A percentile compares a stretch with the other conserved stretches of the same genome.
Evolutionary conservation across 108 stramenopile species (phyloP).

Genomic region (Cyclostephanos tholiformis): DNA sequence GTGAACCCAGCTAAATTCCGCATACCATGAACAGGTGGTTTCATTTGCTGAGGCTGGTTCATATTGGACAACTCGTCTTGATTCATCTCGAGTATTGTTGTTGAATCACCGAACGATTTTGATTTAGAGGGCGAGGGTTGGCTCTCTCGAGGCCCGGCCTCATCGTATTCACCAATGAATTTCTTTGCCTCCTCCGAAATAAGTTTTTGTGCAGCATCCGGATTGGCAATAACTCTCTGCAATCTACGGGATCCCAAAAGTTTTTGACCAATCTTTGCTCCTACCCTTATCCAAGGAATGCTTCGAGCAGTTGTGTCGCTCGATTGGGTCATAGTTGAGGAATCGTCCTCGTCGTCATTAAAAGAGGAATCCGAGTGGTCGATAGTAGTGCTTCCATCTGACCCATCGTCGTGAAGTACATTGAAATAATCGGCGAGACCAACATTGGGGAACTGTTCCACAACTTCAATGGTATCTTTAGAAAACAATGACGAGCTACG

Average conservation of each 20-base stretch:
- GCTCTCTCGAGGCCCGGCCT: constrained; percentile 1
- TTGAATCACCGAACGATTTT: constrained; percentile 22
- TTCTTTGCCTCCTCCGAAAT: constrained; percentile 41
- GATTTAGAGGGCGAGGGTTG: constrained; percentile 14
- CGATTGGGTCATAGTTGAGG: constrained; percentile 11
- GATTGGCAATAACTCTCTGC: constrained; percentile 58
- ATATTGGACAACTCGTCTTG: constrained; percentile 11
- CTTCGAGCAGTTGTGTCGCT: constrained; percentile 28
- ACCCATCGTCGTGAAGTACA: not conserved
- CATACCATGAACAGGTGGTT: constrained; percentile 72
- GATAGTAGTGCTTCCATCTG: constrained; percentile 2
- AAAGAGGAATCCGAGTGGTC: constrained; percentile 16
- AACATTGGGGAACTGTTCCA: constrained; percentile 29
- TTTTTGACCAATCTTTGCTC: constrained; percentile 78
- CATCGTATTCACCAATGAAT: constrained; percentile 28
- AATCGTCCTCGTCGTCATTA: not conserved
- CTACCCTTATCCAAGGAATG: constrained; percentile 76
- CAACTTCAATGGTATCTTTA: constrained; percentile 31
- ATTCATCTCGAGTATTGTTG: not conserved
- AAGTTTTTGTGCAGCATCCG: constrained; percentile 24
- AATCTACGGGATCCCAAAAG: constrained; percentile 70
- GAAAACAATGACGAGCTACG: constrained; percentile 7
- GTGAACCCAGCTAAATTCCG: constrained; percentile 53
- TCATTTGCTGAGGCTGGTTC: constrained; percentile 58
- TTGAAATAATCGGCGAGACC: not conserved